Conservation (phyloP, 2,329 filamentous ascomycete genomes). For the Colletotrichum shisoi region DNA sequence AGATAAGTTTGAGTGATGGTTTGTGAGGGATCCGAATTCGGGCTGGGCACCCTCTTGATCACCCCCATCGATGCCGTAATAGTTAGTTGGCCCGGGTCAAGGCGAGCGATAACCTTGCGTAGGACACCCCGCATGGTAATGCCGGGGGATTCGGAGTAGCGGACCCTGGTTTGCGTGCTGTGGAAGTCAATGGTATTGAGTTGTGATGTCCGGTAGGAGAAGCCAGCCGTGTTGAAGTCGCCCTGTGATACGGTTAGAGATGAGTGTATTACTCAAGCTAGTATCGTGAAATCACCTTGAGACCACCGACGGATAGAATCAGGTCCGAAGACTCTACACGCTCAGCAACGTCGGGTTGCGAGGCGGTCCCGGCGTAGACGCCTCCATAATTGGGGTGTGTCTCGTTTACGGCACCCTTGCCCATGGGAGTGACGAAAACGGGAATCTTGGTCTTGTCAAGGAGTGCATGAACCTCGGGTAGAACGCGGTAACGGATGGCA, state of each 20-base stretch:
- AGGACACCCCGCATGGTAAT: slow-evolving; percentile 82
- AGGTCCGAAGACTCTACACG: slow-evolving; percentile 74
- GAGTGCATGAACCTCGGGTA: slow-evolving; percentile 76
- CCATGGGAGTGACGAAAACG: slow-evolving; percentile 89
- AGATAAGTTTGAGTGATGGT: slow-evolving; percentile 75
- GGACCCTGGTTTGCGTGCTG: slow-evolving; percentile 74
- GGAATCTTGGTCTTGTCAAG: slow-evolving; percentile 77
- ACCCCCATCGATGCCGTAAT: slow-evolving; percentile 62
- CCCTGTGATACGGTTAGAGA: slow-evolving; percentile 54
- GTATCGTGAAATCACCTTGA: slow-evolving; percentile 53
- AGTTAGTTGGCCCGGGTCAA: slow-evolving; percentile 67
- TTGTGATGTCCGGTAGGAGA: slow-evolving; percentile 79
- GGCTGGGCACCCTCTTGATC: slow-evolving; percentile 56
- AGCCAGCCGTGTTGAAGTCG: slow-evolving; percentile 84
- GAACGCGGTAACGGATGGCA: slow-evolving; percentile 76
- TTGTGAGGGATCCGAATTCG: slow-evolving; percentile 51
- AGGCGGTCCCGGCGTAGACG: slow-evolving; percentile 83
- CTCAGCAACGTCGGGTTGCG: slow-evolving; percentile 68
- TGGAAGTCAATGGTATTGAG: slow-evolving; percentile 84
- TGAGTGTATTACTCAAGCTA: no score
- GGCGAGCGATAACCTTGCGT: slow-evolving; percentile 69
- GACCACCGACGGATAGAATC: slow-evolving; percentile 72
- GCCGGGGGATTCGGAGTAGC: slow-evolving; percentile 80
- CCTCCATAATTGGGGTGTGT: slow-evolving; percentile 78
- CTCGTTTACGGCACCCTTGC: slow-evolving; percentile 84